Evolutionary conservation across 352 stramenopile genomes (phyloP), one percentile per base, ranked within the genome.

Genomic region (Elongisporangium undulatum): DNA sequence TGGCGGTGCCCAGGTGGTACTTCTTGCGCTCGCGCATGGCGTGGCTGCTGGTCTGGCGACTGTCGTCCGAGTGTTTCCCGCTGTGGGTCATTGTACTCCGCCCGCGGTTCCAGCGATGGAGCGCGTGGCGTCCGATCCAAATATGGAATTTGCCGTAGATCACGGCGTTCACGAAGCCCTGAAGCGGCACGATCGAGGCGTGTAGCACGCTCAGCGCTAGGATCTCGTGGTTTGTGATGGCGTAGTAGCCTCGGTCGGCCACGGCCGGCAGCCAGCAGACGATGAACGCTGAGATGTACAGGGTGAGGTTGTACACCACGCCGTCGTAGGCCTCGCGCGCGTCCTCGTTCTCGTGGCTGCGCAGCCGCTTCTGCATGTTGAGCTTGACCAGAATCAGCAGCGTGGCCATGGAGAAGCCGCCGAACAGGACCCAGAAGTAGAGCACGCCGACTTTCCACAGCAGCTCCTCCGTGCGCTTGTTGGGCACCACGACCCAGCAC

Each of bases 141-240:
- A 89, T 74, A 63, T 93, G 84, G 59, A 93, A 90, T 56, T 92
- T 92, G 51, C 83, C 85, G 61, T 95, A 95, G 48, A 95, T 93
- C 4, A 93, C 77, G 3, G 85, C 85, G 48, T 93, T 93, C 17
- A 91, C 77, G 59, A 93, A 95, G 53, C 85, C 85, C 70, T 92
- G 84, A 0, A 93, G 68, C 4, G 84, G 82, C n/a, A 93, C 76
- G 58, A 93, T 89, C 16, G 76, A 85, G 16, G 82, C 84, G 49
- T 93, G 84, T 19, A 90, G 66, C 66, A 92, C 80, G 41, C 76
- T 82, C 17, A 93, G 55, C 2, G 69, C 70, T 56, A 90, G 89
- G 2, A 82, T 74, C 10, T 81, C 77, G 0, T 84, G 39, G 38
- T 75, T 72, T 13, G 73, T 82, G 56, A 88, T 85, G 7, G 72